phyloP scores from a whole-genome alignment of 371 early-diverging fungal genomes.

The Mucor ambiguus region DNA sequence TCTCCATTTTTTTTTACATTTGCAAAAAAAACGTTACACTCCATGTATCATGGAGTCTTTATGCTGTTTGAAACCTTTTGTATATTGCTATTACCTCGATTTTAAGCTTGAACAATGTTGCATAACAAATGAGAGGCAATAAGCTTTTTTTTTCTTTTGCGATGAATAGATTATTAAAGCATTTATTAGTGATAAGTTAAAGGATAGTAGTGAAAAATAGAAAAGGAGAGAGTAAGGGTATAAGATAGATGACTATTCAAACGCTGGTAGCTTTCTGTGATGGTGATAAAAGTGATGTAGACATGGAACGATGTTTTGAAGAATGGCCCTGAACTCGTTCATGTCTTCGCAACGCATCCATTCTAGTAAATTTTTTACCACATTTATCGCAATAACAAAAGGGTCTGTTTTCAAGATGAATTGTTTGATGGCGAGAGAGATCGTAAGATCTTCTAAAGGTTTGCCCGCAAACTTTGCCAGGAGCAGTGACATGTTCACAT shows the following conservation, averaged over 20 bases:
- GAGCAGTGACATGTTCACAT: constrained; percentile 39
- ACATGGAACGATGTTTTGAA: constrained; percentile 16
- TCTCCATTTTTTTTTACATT: constrained; percentile 39
- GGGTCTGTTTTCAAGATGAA: constrained; percentile 47
- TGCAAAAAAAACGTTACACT: neutral
- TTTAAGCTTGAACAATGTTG: too few relatives aligned
- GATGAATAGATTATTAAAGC: too few relatives aligned
- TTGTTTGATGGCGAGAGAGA: constrained; percentile 48
- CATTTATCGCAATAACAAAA: constrained; percentile 48
- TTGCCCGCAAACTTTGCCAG: constrained; percentile 39
- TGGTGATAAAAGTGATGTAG: constrained; percentile 3
- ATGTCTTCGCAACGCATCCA: constrained; percentile 54
- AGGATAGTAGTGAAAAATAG: neutral
- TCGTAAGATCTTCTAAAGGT: constrained; percentile 51
- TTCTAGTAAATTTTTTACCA: constrained; percentile 50
- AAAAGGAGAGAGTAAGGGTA: neutral
- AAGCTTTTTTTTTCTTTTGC: too few relatives aligned
- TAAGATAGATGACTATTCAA: neutral
- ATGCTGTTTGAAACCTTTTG: too few relatives aligned
- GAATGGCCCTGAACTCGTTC: constrained; percentile 48
- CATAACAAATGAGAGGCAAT: too few relatives aligned
- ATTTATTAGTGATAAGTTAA: too few relatives aligned
- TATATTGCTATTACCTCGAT: too few relatives aligned
- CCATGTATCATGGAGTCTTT: too few relatives aligned
- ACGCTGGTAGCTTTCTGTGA: constrained; percentile 5